Evolutionary conservation across 176 grass and related monocot genomes (phyloP), one percentile per base, ranked within the genome.

Genomic region (Oryza rufipogon): DNA sequence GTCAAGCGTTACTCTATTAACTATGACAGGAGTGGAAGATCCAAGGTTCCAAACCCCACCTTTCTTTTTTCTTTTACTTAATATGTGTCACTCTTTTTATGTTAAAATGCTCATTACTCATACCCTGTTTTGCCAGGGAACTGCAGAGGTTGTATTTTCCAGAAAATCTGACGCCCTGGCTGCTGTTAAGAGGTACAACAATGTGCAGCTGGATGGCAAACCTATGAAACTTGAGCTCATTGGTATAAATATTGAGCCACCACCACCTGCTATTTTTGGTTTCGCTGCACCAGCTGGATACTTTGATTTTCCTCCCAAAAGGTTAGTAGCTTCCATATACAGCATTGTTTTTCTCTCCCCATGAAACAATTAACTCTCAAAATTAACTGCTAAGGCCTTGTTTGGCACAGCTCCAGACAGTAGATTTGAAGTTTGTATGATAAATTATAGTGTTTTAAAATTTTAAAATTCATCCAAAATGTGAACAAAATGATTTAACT

Each of bases 21-120:
- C 83, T 92, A 94, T 65, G 93, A 95, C 52, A 88, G 63, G 70
- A 95, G 85, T 60, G 90, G 93, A 74, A 88, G 93, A 87, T 90
- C 90, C 23, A 92, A 92, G 39, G 93, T 95, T 88, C 23, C 20
- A 34, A 68, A 23, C 45, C 25, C 3, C 6, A 1, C 68, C 33
- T 39, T 70, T 7, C 28, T 19, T 28, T 8, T 8, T 41, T 41
- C 6, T 41, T 4, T 41, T 9, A 38, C 36, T 41, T 41, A 41
- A 17, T 20, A 61, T 20, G 16, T 81, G 1, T 19, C n/a, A 22
- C 16, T 64, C 5, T 4, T 4, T 60, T 83, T 74, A 2, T 26
- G 72, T 30, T 78, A 0, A n/a, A 77, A 77, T 64, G 30, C 25
- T 80, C 38, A 16, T 3, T 20, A 51, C 34, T 67, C 76, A 56